These are phyloP conservation scores for Neckera pumila DNA, from an alignment of 225 moss, liverwort and hornwort species.

Conservation along the genomic window DNA sequence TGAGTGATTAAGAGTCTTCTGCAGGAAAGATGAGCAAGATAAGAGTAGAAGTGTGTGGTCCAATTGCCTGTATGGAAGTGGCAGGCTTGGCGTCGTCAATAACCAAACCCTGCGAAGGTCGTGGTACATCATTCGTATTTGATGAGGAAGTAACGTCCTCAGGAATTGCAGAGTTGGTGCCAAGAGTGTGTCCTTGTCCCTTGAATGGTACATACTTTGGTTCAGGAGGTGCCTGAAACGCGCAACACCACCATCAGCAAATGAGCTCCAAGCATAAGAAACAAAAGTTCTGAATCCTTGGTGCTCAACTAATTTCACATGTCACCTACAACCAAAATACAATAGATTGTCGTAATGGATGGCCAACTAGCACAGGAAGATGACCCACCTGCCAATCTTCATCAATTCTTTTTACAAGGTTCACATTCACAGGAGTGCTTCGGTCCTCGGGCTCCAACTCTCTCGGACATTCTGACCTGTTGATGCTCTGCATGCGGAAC, in stretches of 20 bases:
- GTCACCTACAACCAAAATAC: not conserved
- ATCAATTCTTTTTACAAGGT: constrained; percentile 63
- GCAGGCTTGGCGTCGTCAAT: constrained; percentile 67
- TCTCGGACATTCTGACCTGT: constrained; percentile 75
- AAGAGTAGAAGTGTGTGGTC: not conserved
- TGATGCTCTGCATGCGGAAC: constrained; percentile 57
- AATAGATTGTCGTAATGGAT: not conserved
- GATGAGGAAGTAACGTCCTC: not conserved
- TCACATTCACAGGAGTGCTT: constrained; percentile 63
- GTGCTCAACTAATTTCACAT: not conserved
- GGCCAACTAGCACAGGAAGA: not conserved
- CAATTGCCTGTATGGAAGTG: constrained; percentile 54
- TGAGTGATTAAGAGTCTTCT: not conserved
- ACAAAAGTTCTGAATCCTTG: not conserved
- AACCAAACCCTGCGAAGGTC: constrained; percentile 53
- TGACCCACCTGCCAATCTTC: constrained; percentile 68
- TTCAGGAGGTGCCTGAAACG: constrained; percentile 68
- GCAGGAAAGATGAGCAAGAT: not conserved
- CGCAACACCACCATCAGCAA: not conserved
- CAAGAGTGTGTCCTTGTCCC: constrained; percentile 71
- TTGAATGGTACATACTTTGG: constrained; percentile 78
- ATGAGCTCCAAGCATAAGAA: not conserved
- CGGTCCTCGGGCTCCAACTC: constrained; percentile 77
- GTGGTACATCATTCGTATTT: constrained; percentile 6
- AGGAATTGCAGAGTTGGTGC: constrained; percentile 21